These are phyloP conservation scores for Kodamaea sagamina DNA, from an alignment of 805 yeast genomes.

Conservation along the genomic window DNA sequence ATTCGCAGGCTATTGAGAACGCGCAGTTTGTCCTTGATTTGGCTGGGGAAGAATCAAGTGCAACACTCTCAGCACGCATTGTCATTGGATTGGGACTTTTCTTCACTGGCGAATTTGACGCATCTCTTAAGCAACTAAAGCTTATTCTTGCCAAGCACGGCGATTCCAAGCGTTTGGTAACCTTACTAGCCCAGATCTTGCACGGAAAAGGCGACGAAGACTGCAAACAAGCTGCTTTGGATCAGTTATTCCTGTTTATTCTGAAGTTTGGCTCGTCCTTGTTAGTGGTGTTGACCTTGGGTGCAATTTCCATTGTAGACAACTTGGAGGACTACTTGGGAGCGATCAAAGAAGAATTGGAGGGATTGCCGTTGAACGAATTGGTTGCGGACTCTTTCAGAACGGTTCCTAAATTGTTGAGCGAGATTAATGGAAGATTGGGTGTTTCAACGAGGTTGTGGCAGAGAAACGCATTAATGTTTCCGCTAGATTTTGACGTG, in stretches of 20 bases:
- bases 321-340: conserved; percentile 58
- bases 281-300: conserved; percentile 68
- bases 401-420: conserved; percentile 60
- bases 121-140: conserved; percentile 67
- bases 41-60: conserved; percentile 35
- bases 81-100: conserved; percentile 73
- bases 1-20: conserved; percentile 57
- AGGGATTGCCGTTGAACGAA: conserved; percentile 47
- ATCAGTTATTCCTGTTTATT: conserved; percentile 71
- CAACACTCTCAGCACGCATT: conserved; percentile 58
- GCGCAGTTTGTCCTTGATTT: conserved; percentile 59
- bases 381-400: conserved; percentile 52
- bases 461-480: conserved; percentile 71
- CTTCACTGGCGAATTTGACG: conserved; percentile 62
- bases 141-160: conserved; percentile 54
- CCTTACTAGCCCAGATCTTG: conserved; percentile 74
- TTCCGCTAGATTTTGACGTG: conserved; percentile 66
- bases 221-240: conserved; percentile 79
- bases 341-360: conserved; percentile 68
- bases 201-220: conserved; percentile 77
- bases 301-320: conserved; percentile 74
- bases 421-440: conserved; percentile 50
- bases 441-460: conserved; percentile 38
- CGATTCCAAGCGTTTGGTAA: conserved; percentile 65
- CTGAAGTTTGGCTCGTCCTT: conserved; percentile 66